phyloP scores from a whole-genome alignment of 306 rosid genomes.

The Glycine soja region DNA sequence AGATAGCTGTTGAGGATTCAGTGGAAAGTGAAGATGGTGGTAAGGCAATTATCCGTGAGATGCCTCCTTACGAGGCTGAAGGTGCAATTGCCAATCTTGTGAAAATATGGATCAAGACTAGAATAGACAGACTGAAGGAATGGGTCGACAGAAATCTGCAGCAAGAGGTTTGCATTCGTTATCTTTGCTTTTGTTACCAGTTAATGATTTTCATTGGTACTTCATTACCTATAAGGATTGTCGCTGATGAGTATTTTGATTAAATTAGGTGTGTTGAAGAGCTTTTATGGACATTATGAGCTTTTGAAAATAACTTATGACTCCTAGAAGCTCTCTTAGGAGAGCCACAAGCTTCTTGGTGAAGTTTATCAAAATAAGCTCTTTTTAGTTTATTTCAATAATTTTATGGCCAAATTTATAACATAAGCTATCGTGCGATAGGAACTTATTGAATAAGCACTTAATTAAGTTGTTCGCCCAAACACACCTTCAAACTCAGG shows the following conservation, averaged over 20 bases:
- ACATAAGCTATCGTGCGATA: neutral
- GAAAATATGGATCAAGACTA: slow-evolving; percentile 85
- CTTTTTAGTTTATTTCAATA: neutral
- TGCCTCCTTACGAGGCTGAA: slow-evolving; percentile 98
- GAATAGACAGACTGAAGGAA: slow-evolving; percentile 88
- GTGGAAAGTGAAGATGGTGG: slow-evolving; percentile 98
- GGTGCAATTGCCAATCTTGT: slow-evolving; percentile 92
- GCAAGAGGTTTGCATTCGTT: slow-evolving; percentile 82
- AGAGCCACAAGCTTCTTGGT: neutral
- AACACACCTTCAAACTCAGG: neutral
- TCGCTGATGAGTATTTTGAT: slow-evolving; percentile 6
- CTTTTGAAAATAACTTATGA: neutral
- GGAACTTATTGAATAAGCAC: slow-evolving; percentile 4
- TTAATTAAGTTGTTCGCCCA: neutral
- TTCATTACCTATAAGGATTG: slow-evolving; percentile 17
- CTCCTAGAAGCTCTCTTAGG: neutral
- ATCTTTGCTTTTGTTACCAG: slow-evolving; percentile 4
- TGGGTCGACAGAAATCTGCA: slow-evolving; percentile 96
- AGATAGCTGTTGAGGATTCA: slow-evolving; percentile 92
- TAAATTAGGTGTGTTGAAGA: neutral
- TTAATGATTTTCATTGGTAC: slow-evolving; percentile 39
- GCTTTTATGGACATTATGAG: neutral
- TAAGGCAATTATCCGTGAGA: slow-evolving; percentile 97
- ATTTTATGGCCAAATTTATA: neutral
- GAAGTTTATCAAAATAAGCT: neutral